Base-by-base conservation (phyloP, 345 rosid genomes). In the Eucalyptus camaldulensis region DNA sequence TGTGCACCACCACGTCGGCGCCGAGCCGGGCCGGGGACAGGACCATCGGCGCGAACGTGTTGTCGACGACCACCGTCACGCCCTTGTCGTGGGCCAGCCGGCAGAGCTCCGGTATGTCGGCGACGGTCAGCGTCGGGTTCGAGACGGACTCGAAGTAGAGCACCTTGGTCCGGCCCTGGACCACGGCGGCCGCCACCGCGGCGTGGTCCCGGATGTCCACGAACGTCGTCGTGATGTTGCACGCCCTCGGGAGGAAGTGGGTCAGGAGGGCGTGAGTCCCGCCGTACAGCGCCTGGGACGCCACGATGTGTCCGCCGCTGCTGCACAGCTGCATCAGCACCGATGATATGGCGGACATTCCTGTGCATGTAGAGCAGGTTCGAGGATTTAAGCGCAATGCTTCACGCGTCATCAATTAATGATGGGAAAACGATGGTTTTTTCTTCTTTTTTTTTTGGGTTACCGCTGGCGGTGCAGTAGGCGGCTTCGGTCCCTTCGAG, bases 401-500 rank as follows among this genome's bases (percentile, higher is more conserved):
- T 53, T 53, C 25, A 53, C 10, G 58, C 58, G 25, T 53, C 25
- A 53, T 53, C 58, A 56, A 76, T 40, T 40, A 40, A 76, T 22
- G 50, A 44, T 7, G 4, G 60, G 8, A 24, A 31, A 13, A 53
- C 45, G 43, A 80, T 76, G 60, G 37, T 5, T 27, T 29, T 49
- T 22, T 76, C 10, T 87, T 51, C 17, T 1, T 49, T 49, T 49
- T 49, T 49, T 43, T 43, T 43, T 5, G 40, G 40, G 6, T 49
- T 49, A 97, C 99, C 99, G 91, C 99, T 98, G 43, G 99, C 94
- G 67, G 99, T 98, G 93, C 99, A 98, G 81, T 98, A 98, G 53
- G 98, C 99, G 54, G 99, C 99, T 92, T 98, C 96, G 72, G 99
- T 98, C 89, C 96, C 98, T 94, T 98, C 99, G 19, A 98, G 96